Percentiles rank a stretch among this genome's conserved stretches.
phyloP scores from a whole-genome alignment of 768 basidiomycete species.

The Suillus subluteus region DNA sequence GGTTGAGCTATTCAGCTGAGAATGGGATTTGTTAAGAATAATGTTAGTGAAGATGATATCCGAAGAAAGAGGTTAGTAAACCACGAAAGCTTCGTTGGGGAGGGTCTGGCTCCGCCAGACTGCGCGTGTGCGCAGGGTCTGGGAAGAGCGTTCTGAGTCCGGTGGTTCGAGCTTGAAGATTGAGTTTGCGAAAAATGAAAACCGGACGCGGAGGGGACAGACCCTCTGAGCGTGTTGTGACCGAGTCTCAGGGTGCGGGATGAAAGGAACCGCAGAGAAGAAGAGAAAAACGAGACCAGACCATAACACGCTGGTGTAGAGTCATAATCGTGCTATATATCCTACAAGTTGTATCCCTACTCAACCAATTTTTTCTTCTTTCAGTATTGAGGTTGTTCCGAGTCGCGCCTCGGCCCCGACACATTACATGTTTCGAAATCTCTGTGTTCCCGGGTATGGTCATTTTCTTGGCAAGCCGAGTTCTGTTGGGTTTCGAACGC shows the following conservation, averaged over 20 bases:
- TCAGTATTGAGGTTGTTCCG: not conserved
- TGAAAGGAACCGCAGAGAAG: not conserved
- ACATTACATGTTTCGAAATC: not conserved
- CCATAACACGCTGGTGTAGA: not conserved
- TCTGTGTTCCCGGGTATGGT: not conserved
- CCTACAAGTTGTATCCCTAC: not conserved
- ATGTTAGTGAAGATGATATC: too few species aligned
- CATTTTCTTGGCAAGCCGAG: not conserved
- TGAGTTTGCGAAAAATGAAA: not conserved
- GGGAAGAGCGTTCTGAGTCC: too few species aligned
- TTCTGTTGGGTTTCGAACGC: not conserved
- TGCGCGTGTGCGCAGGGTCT: too few species aligned
- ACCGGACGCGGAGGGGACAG: not conserved
- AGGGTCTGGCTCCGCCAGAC: too few species aligned
- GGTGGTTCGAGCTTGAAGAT: too few species aligned
- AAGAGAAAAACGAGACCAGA: not conserved
- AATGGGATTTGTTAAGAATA: too few species aligned
- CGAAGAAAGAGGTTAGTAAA: too few species aligned
- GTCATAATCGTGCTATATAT: not conserved
- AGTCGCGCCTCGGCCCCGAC: not conserved
- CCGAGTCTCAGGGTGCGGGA: not conserved
- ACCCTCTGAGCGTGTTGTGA: not conserved
- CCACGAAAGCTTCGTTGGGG: too few species aligned
- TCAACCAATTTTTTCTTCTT: not conserved
- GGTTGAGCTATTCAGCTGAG: too few species aligned